Percentiles rank a stretch among this genome's conserved stretches.
Conservation (phyloP, 768 basidiomycete species). For the Mycena indigotica region DNA sequence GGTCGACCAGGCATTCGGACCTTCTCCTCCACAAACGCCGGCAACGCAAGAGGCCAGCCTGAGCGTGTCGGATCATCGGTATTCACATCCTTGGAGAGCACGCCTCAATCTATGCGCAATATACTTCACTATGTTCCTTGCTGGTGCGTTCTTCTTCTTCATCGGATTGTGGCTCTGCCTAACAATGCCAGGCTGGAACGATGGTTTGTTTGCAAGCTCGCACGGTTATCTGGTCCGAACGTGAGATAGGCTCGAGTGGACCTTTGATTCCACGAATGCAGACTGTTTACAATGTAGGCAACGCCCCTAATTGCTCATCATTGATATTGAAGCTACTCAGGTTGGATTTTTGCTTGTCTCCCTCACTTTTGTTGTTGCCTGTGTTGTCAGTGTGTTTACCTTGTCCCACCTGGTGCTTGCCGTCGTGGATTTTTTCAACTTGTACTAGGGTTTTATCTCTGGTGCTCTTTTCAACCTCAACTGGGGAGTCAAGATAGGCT, state of each 20-base stretch:
- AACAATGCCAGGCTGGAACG: neutral
- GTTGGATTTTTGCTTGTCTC: slow-evolving; percentile 52
- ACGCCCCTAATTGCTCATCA: neutral
- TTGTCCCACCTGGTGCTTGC: neutral
- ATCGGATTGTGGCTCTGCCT: neutral
- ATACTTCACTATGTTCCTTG: slow-evolving; percentile 1
- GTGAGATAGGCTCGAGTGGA: neutral
- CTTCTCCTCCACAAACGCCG: neutral
- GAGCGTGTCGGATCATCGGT: neutral
- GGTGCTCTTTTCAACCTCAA: slow-evolving; percentile 52
- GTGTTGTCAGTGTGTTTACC: slow-evolving; percentile 30
- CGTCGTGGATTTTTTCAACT: neutral
- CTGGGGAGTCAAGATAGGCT: slow-evolving; percentile 46
- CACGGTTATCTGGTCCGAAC: neutral
- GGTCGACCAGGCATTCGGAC: neutral
- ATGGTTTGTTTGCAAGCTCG: neutral
- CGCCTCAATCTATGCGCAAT: slow-evolving; percentile 13
- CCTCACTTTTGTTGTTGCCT: slow-evolving; percentile 45
- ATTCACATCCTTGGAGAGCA: slow-evolving; percentile 3
- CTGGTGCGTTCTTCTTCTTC: neutral
- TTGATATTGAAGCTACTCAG: slow-evolving; percentile 24
- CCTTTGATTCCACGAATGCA: slow-evolving; percentile 21
- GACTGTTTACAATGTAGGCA: slow-evolving; percentile 15
- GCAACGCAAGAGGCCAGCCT: neutral
- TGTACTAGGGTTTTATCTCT: slow-evolving; percentile 46